Conservation (phyloP, 2,329 filamentous ascomycete genomes). For the Domatiomyces catenatus region DNA sequence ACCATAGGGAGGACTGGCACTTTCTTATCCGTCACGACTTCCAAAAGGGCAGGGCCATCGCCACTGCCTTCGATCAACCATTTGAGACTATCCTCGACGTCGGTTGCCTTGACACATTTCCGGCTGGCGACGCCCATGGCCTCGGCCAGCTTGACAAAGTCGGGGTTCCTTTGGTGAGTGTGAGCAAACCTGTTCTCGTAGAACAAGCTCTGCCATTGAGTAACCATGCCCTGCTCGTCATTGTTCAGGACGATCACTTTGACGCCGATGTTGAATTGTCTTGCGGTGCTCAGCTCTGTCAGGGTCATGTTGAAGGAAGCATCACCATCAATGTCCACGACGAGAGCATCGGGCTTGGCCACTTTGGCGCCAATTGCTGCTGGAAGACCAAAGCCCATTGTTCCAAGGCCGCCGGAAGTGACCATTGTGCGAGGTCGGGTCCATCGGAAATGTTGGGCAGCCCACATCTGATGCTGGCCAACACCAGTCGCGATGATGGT, state of each 20-base stretch:
- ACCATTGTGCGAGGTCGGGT: conserved; percentile 82
- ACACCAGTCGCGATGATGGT: conserved; percentile 89
- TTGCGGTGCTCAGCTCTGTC: conserved; percentile 81
- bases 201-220: conserved; percentile 95
- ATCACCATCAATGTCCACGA: conserved; percentile 93
- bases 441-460: conserved; percentile 94
- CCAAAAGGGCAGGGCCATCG: conserved; percentile 72
- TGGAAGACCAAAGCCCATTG: conserved; percentile 91
- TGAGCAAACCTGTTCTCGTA: conserved; percentile 86
- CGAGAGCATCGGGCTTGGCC: conserved; percentile 61
- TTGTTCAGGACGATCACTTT: conserved; percentile 95
- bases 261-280: conserved; percentile 91
- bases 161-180: conserved; percentile 88
- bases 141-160: conserved; percentile 85
- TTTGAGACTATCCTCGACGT: conserved; percentile 61
- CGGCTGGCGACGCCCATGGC: conserved; percentile 75
- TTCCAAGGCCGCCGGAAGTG: conserved; percentile 86
- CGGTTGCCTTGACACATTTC: conserved; percentile 56
- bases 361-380: conserved; percentile 94
- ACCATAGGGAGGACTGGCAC: conserved; percentile 93
- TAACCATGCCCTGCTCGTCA: conserved; percentile 97
- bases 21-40: conserved; percentile 73
- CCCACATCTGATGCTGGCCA: conserved; percentile 98
- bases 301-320: conserved; percentile 99
- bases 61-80: conserved; percentile 62